Base-by-base conservation (phyloP, 1,284 basidiomycete species). In the Ceratobasidium sp. region DNA sequence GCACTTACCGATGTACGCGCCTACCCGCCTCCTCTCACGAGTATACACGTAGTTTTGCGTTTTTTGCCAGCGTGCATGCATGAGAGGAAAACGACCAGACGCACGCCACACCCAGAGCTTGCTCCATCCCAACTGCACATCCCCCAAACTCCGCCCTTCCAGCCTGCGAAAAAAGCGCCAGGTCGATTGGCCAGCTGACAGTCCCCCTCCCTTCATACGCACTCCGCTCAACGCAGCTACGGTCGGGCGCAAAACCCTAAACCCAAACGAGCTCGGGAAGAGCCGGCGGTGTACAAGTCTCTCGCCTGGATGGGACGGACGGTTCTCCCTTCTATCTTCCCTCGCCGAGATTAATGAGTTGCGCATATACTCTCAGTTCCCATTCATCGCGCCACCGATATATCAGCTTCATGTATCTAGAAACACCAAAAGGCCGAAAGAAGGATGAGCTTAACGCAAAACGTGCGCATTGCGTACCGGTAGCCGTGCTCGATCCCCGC, bases 191-290 rank as follows among this genome's bases (percentile, higher is more conserved):
- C 39, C n/a, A 15, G 39, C 56, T 28, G 49, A 26, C 33, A 28
- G 20, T 13, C 20, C 55, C 53, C 9, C 20, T 42, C 18, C 28
- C 33, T 33, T 33, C 20, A n/a, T 44, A 44, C 42, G 39, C 60
- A 56, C 40, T 58, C 56, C 55, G 68, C 68, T 64, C 39, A 53
- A 44, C 56, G 51, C 55, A 56, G 42, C 51, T 44, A 71, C 40
- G n/a, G 61, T n/a, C 39, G 61, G 42, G 61, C 61, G 53, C 40
- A 42, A 76, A 66, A 67, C 73, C 73, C 73, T 76, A 67, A 66
- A 67, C 73, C 73, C 73, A 76, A 75, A 66, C 49, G 26, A 39
- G 49, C 39, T 39, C 73, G 73, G 73, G 23, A 67, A 56, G 46
- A 76, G 33, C 73, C 73, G 73, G 61, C 49, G 61, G 23, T 49